Conservation (phyloP, 306 rosid species). For the Canavalia gladiata region DNA sequence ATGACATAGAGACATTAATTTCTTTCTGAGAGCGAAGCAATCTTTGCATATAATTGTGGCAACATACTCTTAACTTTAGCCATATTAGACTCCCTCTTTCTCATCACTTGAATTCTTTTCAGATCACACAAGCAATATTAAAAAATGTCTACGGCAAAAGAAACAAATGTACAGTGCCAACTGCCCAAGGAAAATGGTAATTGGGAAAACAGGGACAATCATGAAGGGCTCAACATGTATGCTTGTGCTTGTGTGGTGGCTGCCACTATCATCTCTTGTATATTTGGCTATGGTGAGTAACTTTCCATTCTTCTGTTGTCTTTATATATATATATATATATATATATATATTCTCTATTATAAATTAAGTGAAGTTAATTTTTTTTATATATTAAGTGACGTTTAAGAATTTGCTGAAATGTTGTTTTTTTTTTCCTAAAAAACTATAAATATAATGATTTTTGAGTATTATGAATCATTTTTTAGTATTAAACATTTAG, state of each 20-base stretch:
- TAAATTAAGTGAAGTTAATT: too few species aligned
- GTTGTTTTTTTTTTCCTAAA: too few species aligned
- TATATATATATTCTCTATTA: too few species aligned
- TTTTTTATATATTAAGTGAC: too few species aligned
- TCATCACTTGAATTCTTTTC: slow-evolving; percentile 4
- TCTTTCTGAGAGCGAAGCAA: slow-evolving; percentile 23
- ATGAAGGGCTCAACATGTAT: slow-evolving; percentile 57
- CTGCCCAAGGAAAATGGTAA: slow-evolving; percentile 35
- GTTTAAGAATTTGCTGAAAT: too few species aligned
- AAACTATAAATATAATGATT: too few species aligned
- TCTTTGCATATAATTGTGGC: slow-evolving; percentile 7
- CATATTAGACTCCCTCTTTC: background rate
- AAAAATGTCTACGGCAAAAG: slow-evolving; percentile 30
- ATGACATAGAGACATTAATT: slow-evolving; percentile 15
- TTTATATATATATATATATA: too few species aligned
- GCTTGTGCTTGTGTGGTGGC: slow-evolving; percentile 66
- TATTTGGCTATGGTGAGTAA: slow-evolving; percentile 55
- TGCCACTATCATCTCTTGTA: slow-evolving; percentile 66
- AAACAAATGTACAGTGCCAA: slow-evolving; percentile 29
- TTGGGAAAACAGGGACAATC: slow-evolving; percentile 16
- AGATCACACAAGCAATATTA: background rate
- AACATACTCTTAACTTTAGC: background rate
- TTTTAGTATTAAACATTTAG: too few species aligned
- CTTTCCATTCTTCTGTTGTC: background rate
- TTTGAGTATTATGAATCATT: too few species aligned